Evolutionary conservation across 768 basidiomycete genomes (phyloP).

Genomic region (Amanita rubescens): DNA sequence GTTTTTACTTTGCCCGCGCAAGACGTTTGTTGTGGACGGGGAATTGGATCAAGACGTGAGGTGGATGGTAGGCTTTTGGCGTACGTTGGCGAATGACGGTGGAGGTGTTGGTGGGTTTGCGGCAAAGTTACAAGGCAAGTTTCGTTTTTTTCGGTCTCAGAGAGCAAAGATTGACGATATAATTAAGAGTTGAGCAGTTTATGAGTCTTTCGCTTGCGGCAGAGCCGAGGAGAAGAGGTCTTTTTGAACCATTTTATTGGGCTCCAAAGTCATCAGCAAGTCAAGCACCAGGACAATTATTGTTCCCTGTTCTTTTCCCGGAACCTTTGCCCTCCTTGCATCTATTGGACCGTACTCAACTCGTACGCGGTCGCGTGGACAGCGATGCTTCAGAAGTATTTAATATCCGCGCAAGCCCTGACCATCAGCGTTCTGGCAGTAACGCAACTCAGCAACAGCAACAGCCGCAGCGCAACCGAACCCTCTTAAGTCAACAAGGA

Average conservation of each 20-base stretch:
- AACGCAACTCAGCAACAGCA: slow-evolving; percentile 31
- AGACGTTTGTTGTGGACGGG: slow-evolving; percentile 24
- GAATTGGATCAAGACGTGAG: slow-evolving; percentile 39
- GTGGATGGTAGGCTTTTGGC: slow-evolving; percentile 53
- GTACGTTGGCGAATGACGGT: slow-evolving; percentile 33
- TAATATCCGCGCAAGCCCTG: slow-evolving; percentile 30
- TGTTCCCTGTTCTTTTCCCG: slow-evolving; percentile 66
- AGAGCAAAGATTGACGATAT: neutral
- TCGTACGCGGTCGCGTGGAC: slow-evolving; percentile 64
- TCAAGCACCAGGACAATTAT: slow-evolving; percentile 34
- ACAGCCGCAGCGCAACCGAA: slow-evolving; percentile 24
- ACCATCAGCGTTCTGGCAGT: neutral
- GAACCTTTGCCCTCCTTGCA: slow-evolving; percentile 63
- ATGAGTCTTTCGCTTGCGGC: slow-evolving; percentile 70
- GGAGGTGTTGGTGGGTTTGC: slow-evolving; percentile 35
- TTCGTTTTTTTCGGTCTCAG: neutral
- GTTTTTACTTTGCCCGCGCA: slow-evolving; percentile 46
- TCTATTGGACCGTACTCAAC: slow-evolving; percentile 58
- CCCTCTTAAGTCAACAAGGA: slow-evolving; percentile 46
- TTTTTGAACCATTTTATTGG: slow-evolving; percentile 79
- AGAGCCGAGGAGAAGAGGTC: slow-evolving; percentile 65
- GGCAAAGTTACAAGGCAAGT: slow-evolving; percentile 55
- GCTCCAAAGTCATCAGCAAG: slow-evolving; percentile 25
- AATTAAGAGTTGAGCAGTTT: slow-evolving; percentile 74
- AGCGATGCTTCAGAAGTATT: slow-evolving; percentile 56